Evolutionary conservation across 192 early-diverging fungal genomes (phyloP), one percentile per base, ranked within the genome.

Genomic region (Phycomyces blakesleeanus): DNA sequence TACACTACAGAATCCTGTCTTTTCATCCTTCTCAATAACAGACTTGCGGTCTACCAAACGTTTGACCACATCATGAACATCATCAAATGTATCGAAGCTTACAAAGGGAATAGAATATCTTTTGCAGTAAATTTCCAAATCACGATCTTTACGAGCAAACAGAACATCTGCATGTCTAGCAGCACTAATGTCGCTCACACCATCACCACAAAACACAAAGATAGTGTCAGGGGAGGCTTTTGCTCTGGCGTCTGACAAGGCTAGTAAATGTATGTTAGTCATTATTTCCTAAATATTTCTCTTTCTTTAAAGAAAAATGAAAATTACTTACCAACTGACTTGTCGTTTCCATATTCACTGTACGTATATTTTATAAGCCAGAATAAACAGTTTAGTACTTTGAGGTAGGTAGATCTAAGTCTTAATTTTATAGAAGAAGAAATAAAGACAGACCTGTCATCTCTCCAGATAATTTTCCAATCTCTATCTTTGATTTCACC

Each of bases 141-240:
- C 82, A 54, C 87, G 80, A 34, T 83, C 89, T 39, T 75, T 70
- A 59, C 88, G 83, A 4, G 89, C 89, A 74, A 93, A 91, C 25
- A 93, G 69, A 18, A 88, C 49, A 51, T 93, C 89, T 0, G 88
- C 88, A 24, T 89, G 81, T n/a, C 78, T 68, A 15, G 91, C 89
- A 21, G 89, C 91, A 11, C 81, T 83, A 22, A 93, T 76, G 64
- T 93, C 91, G 2, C 82, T 85, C 14, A 93, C 81, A 47, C 91
- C 89, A 69, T 93, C 91, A 6, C 91, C 91, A 44, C 87, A 82
- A 67, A 91, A 93, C 4, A 93, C 74, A 59, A 89, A 74, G 11
- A 81, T 63, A 3, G 68, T 53, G n/a, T 55, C 69, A 15, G 64
- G 44, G 11, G 63, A 15, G 44, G 64, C 67, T 0, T 14, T 14